phyloP scores from a whole-genome alignment of 2,329 filamentous ascomycete species.

The Colletotrichum sp. region DNA sequence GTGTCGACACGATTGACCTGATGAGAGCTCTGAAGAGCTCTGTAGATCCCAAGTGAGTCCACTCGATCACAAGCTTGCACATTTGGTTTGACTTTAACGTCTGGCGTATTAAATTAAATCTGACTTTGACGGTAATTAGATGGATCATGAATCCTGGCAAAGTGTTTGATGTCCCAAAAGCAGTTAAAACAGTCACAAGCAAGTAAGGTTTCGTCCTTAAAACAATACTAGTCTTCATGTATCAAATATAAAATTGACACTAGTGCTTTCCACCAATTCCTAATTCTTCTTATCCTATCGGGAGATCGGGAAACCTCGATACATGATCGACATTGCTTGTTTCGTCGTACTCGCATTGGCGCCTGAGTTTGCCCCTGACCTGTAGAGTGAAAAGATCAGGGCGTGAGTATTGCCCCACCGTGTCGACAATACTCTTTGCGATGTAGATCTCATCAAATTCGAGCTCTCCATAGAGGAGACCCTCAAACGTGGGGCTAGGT shows the following conservation, averaged over 20 bases:
- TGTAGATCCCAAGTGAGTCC: slow-evolving; percentile 58
- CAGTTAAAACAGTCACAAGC: neutral
- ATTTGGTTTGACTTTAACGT: neutral
- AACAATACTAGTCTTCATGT: neutral
- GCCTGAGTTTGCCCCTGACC: neutral
- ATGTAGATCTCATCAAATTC: neutral
- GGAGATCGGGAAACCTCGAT: neutral
- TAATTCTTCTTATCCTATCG: neutral
- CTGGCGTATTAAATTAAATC: neutral
- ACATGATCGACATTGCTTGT: neutral
- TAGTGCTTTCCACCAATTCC: neutral
- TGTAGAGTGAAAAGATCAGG: neutral
- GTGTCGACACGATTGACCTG: slow-evolving; percentile 64
- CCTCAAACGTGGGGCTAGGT: neutral
- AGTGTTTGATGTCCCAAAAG: neutral
- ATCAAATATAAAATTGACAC: neutral
- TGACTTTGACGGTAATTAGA: neutral
- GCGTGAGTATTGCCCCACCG: neutral
- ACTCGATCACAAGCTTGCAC: neutral
- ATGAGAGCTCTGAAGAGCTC: slow-evolving; percentile 70
- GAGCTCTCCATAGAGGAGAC: neutral
- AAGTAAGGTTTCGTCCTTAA: neutral
- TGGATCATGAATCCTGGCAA: neutral
- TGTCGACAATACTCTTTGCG: neutral
- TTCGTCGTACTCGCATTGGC: neutral